phyloP scores from a whole-genome alignment of 805 yeast genomes.

The Metschnikowia similis region DNA sequence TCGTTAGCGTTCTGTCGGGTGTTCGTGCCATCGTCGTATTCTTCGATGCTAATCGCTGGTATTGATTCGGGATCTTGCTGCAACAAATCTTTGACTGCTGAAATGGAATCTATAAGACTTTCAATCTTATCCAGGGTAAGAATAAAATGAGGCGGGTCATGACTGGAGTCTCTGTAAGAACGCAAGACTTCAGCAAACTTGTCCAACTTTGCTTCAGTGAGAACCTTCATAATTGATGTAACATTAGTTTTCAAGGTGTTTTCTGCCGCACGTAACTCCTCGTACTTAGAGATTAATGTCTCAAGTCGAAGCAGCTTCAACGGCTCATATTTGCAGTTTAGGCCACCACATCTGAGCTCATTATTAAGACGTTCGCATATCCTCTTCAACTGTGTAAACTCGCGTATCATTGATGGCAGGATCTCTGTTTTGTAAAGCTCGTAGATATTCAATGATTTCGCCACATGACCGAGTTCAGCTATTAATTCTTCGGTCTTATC shows the following conservation, averaged over 20 bases:
- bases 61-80: slow-evolving; percentile 5
- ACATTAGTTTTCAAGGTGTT: neutral
- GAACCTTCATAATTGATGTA: neutral
- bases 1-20: slow-evolving; percentile 12
- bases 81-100: neutral
- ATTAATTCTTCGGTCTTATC: neutral
- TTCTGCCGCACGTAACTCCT: slow-evolving; percentile 5
- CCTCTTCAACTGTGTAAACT: slow-evolving; percentile 14
- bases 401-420: slow-evolving; percentile 3
- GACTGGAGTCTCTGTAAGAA: neutral
- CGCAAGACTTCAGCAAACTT: neutral
- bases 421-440: neutral
- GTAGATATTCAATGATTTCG: neutral
- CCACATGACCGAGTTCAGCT: neutral
- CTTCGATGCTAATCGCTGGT: slow-evolving; percentile 4
- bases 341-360: slow-evolving; percentile 9
- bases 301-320: slow-evolving; percentile 10
- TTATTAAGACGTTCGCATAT: slow-evolving; percentile 6
- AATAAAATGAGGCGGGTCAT: neutral
- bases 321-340: slow-evolving; percentile 13
- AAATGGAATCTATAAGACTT: neutral
- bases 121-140: neutral
- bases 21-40: neutral
- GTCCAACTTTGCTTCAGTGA: neutral
- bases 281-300: slow-evolving; percentile 5